These are phyloP conservation scores for Geosmithia putterillii DNA, from an alignment of 2,329 filamentous ascomycete genomes.

Conservation along the genomic window DNA sequence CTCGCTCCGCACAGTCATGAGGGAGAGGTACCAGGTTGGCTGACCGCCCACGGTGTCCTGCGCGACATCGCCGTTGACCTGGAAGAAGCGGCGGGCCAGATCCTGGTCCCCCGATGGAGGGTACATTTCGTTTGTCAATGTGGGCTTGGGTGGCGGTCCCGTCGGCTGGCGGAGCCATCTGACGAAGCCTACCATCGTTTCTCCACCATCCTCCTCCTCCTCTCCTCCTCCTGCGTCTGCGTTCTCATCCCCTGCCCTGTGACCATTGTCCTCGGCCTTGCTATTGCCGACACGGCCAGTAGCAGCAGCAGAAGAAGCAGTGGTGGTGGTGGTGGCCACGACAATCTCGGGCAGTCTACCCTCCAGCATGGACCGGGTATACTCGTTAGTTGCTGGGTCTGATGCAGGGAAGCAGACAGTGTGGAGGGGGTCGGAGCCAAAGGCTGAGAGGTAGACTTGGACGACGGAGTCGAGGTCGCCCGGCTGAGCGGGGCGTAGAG, in stretches of 20 bases:
- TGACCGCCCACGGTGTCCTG: constrained; percentile 7
- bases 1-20: constrained; percentile 16
- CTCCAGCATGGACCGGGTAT: constrained; percentile 9
- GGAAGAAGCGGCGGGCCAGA: constrained; percentile 28
- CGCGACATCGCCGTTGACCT: constrained; percentile 11
- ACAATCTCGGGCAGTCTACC: constrained; percentile 13
- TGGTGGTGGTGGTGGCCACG: constrained; percentile 12
- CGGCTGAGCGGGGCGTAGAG: constrained; percentile 23
- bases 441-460: constrained; percentile 16
- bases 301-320: too few relatives aligned
- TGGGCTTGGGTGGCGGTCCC: constrained; percentile 5
- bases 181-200: constrained; percentile 15
- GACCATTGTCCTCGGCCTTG: too few relatives aligned
- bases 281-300: too few relatives aligned
- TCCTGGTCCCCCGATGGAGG: constrained; percentile 12
- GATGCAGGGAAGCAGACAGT: constrained; percentile 14
- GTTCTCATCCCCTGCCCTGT: too few relatives aligned
- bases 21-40: constrained; percentile 19
- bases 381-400: constrained; percentile 9
- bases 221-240: background rate
- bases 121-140: constrained; percentile 10
- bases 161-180: constrained; percentile 18
- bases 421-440: constrained; percentile 16
- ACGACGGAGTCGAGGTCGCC: constrained; percentile 17
- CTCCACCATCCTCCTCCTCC: background rate